Evolutionary conservation across 352 stramenopile genomes (phyloP).

Genomic region (Pythium grandisporangium): DNA sequence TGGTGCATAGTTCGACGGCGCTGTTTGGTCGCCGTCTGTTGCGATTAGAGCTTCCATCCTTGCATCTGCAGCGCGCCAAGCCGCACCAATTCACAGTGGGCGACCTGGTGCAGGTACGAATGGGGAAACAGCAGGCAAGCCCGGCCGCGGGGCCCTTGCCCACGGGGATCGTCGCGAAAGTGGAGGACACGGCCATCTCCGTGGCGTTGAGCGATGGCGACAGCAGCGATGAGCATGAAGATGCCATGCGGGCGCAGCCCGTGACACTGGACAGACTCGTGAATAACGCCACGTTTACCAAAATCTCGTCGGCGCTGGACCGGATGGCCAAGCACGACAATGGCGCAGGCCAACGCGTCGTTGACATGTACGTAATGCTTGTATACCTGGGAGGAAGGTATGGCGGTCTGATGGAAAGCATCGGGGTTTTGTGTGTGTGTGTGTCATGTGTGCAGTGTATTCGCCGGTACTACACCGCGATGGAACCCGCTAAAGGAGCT

Average conservation of each 20-base stretch:
- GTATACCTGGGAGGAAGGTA: too few species aligned
- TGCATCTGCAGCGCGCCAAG: slow-evolving; percentile 33
- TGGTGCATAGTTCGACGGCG: slow-evolving; percentile 31
- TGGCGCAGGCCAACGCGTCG: slow-evolving; percentile 38
- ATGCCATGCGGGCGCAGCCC: slow-evolving; percentile 18
- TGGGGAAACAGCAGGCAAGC: slow-evolving; percentile 11
- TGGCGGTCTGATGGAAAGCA: too few species aligned
- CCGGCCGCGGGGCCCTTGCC: slow-evolving; percentile 17
- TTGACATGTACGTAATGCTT: slow-evolving; percentile 66
- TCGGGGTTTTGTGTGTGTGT: too few species aligned
- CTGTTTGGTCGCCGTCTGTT: slow-evolving; percentile 66
- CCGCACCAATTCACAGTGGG: slow-evolving; percentile 77
- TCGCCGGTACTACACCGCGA: slow-evolving; percentile 28
- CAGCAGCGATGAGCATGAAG: slow-evolving; percentile 46
- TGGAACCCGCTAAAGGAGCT: slow-evolving; percentile 41
- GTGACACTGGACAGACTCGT: slow-evolving; percentile 74
- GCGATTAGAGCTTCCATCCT: slow-evolving; percentile 35
- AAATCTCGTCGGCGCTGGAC: slow-evolving; percentile 55
- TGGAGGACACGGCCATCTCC: slow-evolving; percentile 53
- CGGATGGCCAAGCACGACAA: slow-evolving; percentile 56
- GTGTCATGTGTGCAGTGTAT: slow-evolving; percentile 25
- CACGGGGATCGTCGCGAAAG: slow-evolving; percentile 50
- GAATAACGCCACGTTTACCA: slow-evolving; percentile 82
- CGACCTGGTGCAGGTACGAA: slow-evolving; percentile 77
- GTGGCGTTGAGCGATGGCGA: slow-evolving; percentile 43